phyloP scores from a whole-genome alignment of 306 rosid species.

The Lathyrus tuberosus region DNA sequence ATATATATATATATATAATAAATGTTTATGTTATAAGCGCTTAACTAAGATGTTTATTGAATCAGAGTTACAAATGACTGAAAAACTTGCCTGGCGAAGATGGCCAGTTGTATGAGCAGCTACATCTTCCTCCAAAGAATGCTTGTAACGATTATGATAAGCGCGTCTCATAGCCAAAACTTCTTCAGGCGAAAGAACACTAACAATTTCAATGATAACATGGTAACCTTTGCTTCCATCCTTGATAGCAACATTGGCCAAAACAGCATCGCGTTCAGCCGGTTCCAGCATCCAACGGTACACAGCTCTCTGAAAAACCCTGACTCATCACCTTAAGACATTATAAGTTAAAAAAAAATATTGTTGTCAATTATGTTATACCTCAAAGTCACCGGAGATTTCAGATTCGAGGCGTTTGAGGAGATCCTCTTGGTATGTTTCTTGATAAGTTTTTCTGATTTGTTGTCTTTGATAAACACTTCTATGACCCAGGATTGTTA shows the following conservation, averaged over 20 bases:
- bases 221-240: conserved; percentile 44
- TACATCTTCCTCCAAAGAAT: conserved; percentile 78
- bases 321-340: neutral
- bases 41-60: too few relatives aligned
- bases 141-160: conserved; percentile 61
- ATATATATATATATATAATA: too few relatives aligned
- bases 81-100: conserved; percentile 57
- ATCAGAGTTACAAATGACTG: neutral
- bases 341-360: neutral
- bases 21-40: too few relatives aligned
- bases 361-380: conserved; percentile 29
- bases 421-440: conserved; percentile 61
- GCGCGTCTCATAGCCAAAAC: conserved; percentile 51
- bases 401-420: conserved; percentile 80
- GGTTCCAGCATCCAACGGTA: conserved; percentile 84
- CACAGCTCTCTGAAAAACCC: conserved; percentile 59
- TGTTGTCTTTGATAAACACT: conserved; percentile 67
- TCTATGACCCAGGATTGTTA: conserved; percentile 61
- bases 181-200: conserved; percentile 65
- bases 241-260: conserved; percentile 73
- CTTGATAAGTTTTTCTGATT: conserved; percentile 65
- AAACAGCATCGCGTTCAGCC: conserved; percentile 70
- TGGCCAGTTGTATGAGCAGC: conserved; percentile 66
- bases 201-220: conserved; percentile 64
- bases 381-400: conserved; percentile 82